Base-by-base conservation (phyloP, 495 filamentous ascomycete species). In the Hypomontagnella monticulosa region DNA sequence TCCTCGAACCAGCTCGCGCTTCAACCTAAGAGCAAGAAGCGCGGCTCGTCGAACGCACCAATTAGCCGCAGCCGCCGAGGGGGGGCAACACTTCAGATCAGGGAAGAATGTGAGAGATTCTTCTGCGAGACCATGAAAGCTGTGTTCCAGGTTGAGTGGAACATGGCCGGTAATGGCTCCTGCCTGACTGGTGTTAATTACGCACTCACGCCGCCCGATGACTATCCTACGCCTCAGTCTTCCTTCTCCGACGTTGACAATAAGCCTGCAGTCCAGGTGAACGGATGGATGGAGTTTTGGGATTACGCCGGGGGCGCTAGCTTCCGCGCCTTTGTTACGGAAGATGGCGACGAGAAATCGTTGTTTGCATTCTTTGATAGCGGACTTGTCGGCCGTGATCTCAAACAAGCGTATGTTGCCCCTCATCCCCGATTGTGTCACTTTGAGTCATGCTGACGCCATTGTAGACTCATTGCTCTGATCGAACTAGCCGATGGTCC, bases 41-140 rank as follows among this genome's bases (percentile, higher is more conserved):
- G 73, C 67, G 67, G 62, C 75, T 62, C 37, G 63, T 62, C 37
- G 63, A 71, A 65, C 67, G 59, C 53, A 63, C 76, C 72, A 59
- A 71, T 71, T 66, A 77, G 74, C 66, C 77, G 70, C 42, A 73
- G 79, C 75, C 80, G 87, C 74, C 85, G 85, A 85, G 89, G 88
- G 89, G 93, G 92, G 91, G 93, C 93, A 87, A 85, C 90, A 89
- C 87, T 92, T 80, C 88, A 87, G 81, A 96, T 97, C 84, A 91
- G 89, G 92, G 93, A 87, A 92, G 92, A 97, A 91, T 96, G 93
- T 97, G 93, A 97, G 93, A 97, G 93, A 81, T 93, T 97, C 86
- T 95, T 97, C 85, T 97, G 93, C 84, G 91, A 93, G 86, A 90
- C 85, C 82, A 87, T 97, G 89, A 88, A 84, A 78, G 79, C 87